phyloP scores from a whole-genome alignment of 2,329 filamentous ascomycete genomes.

The Conoideocrella luteorostrata region DNA sequence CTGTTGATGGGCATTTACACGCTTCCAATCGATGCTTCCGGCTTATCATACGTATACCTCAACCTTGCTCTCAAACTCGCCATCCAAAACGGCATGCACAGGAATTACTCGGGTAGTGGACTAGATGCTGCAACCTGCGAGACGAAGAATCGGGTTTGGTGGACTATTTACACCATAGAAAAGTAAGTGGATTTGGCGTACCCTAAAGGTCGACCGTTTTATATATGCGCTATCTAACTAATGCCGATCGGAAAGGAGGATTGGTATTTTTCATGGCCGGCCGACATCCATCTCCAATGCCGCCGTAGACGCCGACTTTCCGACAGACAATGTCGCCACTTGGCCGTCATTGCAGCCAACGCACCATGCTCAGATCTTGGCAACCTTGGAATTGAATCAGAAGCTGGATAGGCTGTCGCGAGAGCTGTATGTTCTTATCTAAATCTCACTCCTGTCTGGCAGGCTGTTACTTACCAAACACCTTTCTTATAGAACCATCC shows the following conservation, averaged over 20 bases:
- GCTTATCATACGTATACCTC: constrained; percentile 50
- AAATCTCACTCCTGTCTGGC: too few species aligned
- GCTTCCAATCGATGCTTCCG: constrained; percentile 49
- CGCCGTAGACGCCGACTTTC: constrained; percentile 49
- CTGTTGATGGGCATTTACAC: constrained; percentile 50
- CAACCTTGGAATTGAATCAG: constrained; percentile 32
- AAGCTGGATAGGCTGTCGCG: constrained; percentile 30
- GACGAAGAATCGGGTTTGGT: constrained; percentile 49
- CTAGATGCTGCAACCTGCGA: constrained; percentile 43
- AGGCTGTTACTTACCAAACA: too few species aligned
- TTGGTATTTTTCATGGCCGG: constrained; percentile 50
- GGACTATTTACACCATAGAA: constrained; percentile 51
- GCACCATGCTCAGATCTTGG: constrained; percentile 40
- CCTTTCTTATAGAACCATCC: constrained; percentile 26
- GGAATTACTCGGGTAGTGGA: constrained; percentile 40
- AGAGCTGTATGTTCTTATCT: constrained; percentile 34
- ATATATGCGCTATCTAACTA: too few species aligned
- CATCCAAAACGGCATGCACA: constrained; percentile 55
- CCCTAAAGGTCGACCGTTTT: too few species aligned
- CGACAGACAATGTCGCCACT: constrained; percentile 38
- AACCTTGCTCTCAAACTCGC: constrained; percentile 50
- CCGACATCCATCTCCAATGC: constrained; percentile 45
- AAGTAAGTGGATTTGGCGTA: too few species aligned
- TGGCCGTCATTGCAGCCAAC: constrained; percentile 32
- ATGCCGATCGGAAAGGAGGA: constrained; percentile 31